A percentile compares a stretch with the other conserved stretches of the same genome.
phyloP scores from a whole-genome alignment of 805 yeast species.

The Suhomyces pyralidae region DNA sequence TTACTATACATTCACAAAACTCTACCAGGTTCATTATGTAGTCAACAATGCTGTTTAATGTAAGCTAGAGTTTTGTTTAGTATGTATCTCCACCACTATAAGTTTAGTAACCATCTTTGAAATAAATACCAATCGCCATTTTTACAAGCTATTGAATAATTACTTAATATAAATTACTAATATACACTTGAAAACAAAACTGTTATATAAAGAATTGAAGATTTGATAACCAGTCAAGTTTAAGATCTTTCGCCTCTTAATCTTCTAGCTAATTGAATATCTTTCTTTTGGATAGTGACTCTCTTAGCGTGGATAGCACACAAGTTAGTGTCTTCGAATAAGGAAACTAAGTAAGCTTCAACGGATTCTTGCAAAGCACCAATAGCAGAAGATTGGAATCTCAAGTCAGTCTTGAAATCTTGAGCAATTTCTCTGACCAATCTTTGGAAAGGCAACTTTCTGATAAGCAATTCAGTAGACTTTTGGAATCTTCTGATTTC shows the following conservation, averaged over 20 bases:
- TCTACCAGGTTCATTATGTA: too few relatives aligned
- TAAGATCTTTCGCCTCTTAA: slow-evolving; percentile 95
- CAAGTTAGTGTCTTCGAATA: slow-evolving; percentile 96
- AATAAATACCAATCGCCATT: background rate
- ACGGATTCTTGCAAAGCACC: slow-evolving; percentile 98
- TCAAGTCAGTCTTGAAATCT: slow-evolving; percentile 87
- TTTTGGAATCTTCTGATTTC: slow-evolving; percentile 98
- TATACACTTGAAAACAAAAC: slow-evolving; percentile 10
- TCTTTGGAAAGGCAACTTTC: slow-evolving; percentile 97
- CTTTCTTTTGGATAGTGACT: slow-evolving; percentile 98
- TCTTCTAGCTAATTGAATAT: slow-evolving; percentile 96
- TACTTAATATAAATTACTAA: slow-evolving; percentile 10
- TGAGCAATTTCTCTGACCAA: slow-evolving; percentile 94
- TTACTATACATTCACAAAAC: slow-evolving; percentile 7
- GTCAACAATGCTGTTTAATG: too few relatives aligned
- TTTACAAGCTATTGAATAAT: background rate
- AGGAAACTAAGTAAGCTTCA: slow-evolving; percentile 94
- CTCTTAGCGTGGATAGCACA: slow-evolving; percentile 99
- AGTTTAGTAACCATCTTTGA: too few relatives aligned
- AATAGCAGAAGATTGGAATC: slow-evolving; percentile 96
- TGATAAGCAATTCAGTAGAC: slow-evolving; percentile 89
- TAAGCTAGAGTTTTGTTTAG: too few relatives aligned
- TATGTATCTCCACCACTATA: too few relatives aligned
- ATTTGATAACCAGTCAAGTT: slow-evolving; percentile 5
- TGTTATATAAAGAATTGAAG: slow-evolving; percentile 8